These are phyloP conservation scores for Schizosaccharomyces versatilis DNA, from an alignment of 1,139 yeast genomes.

Conservation along the genomic window DNA sequence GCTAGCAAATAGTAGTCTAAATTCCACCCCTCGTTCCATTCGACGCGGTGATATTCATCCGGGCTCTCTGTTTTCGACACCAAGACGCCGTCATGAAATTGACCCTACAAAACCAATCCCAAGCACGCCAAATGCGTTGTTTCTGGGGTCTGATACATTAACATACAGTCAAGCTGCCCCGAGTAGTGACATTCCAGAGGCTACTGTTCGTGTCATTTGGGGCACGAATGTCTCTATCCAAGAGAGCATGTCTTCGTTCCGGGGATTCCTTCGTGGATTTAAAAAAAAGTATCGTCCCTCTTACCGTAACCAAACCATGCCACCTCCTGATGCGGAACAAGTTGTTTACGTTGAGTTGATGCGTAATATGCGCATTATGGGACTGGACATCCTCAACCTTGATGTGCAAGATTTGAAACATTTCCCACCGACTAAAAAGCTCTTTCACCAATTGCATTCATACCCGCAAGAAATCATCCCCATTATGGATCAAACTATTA, in stretches of 20 bases:
- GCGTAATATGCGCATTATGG: conserved; percentile 46
- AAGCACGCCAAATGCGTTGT: conserved; percentile 19
- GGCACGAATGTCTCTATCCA: conserved; percentile 91
- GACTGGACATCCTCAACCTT: conserved; percentile 60
- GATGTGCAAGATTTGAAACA: conserved; percentile 65
- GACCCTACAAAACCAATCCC: conserved; percentile 1
- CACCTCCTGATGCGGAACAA: conserved; percentile 44
- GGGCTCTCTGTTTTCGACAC: conserved; percentile 32
- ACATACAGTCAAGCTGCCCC: conserved; percentile 7
- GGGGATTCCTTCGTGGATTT: conserved; percentile 66
- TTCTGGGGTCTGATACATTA: conserved; percentile 10
- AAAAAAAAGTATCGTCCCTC: conserved; percentile 43
- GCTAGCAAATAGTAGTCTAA: neutral
- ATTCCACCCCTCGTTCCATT: conserved; percentile 7
- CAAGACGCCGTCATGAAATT: conserved; percentile 23
- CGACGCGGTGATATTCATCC: conserved; percentile 39
- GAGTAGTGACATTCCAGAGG: conserved; percentile 26
- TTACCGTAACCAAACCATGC: conserved; percentile 15
- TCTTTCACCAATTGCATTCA: conserved; percentile 65
- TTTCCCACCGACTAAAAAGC: conserved; percentile 50
- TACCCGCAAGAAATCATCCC: conserved; percentile 96
- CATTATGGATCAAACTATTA: conserved; percentile 87
- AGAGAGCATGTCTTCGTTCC: conserved; percentile 58
- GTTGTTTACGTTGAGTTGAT: conserved; percentile 52
- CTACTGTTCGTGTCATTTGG: conserved; percentile 66